Base-by-base conservation (phyloP, 768 basidiomycete genomes). In the Termitomyces sp. region DNA sequence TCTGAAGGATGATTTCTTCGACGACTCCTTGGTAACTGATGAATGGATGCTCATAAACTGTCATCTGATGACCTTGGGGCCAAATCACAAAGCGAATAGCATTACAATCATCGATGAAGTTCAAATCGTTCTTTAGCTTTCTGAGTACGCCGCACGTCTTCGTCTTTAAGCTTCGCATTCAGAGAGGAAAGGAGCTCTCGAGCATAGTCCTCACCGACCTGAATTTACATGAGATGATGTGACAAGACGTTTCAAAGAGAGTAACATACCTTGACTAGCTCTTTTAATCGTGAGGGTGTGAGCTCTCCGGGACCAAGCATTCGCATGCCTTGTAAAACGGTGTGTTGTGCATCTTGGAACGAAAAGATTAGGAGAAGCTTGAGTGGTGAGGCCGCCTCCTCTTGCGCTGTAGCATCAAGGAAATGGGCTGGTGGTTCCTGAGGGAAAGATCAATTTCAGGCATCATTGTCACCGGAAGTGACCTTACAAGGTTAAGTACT, bases 401-500 rank as follows among this genome's bases (percentile, higher is more conserved):
- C 93, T 48, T 79, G 77, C 2, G 72, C 66, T 0, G 83, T 85
- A 9, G 90, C 90, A 59, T 95, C 93, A 43, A 94, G 76, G 61
- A 87, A 89, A 63, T 89, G 82, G 4, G 76, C 66, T 3, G 82
- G 75, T 2, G 84, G 76, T 38, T 82, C 70, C 86, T 92, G 44
- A 9, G 47, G 6, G 14, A 2, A 44, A 35, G 9, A 14, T 24
- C 1, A 24, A n/a, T n/a, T 38, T 38, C 13, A 47, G 43, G 18
- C 43, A 47, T 41, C 13, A 35, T 14, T 11, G 9, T 18, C 10
- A n/a, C 10, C 13, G 32, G 16, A 7, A 8, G 16, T 11, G 11
- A 79, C 84, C 13, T n/a, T 61, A 93, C 91, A 26, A 92, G 62
- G 60, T 94, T 92, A 54, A 94, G 67, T 1, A 91, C 92, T 26